Base-by-base conservation (phyloP, 495 filamentous ascomycete genomes). In the Emericellopsis terricola region DNA sequence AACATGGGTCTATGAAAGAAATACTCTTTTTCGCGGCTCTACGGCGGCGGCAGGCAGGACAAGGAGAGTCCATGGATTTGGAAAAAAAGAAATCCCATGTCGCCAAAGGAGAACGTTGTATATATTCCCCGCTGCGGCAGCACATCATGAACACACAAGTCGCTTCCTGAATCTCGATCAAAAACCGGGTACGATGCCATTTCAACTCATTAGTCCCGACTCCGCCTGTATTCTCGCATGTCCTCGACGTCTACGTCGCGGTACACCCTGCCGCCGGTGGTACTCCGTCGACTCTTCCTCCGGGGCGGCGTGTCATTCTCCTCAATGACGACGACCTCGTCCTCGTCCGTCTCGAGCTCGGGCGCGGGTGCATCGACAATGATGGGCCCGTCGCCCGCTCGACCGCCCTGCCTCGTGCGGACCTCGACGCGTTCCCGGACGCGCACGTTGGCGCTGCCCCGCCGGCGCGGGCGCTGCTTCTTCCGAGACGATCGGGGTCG, bases 271-370 rank as follows among this genome's bases (percentile, higher is more conserved):
- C n/a, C n/a, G n/a, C n/a, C n/a, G n/a, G n/a, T n/a, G n/a, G n/a
- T n/a, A 6, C 11, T 16, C 29, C 50, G 41, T 11, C 50, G 42
- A 21, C 47, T 20, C 32, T 48, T 40, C 28, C 48, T 38, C 34
- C 52, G 34, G 29, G 41, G 34, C 17, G 54, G 44, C 32, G 56
- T 52, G 2, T 40, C 47, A 13, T 56, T 46, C 40, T 63, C 59
- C 41, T 65, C 61, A 29, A 62, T 48, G 15, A 65, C 50, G n/a
- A 65, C 49, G 16, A 64, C 52, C 44, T 64, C 57, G 14, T 55
- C 55, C 19, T 54, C 53, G 13, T 47, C 40, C 10, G 33, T 21
- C 19, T 35, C 33, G n/a, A 23, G 27, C 5, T 19, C 37, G 39
- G 37, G 37, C 37, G 31, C 38, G 34, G 16, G 33, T n/a, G 33